Percentiles rank a stretch among this genome's conserved stretches.
Conservation (phyloP, 2,329 filamentous ascomycete genomes). For the Colletotrichum sp. region DNA sequence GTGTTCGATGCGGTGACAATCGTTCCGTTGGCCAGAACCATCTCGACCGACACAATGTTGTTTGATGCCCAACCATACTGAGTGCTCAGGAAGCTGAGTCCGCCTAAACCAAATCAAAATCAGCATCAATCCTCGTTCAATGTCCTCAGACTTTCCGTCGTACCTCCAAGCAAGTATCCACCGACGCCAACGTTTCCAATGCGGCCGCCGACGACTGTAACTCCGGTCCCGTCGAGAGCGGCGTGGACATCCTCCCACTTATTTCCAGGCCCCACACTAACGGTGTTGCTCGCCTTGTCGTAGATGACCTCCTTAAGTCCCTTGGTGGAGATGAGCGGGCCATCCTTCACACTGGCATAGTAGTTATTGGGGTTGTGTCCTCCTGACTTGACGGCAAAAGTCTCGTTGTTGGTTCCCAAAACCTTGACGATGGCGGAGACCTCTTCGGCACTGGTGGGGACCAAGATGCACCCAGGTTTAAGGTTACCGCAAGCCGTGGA, state of each 20-base stretch:
- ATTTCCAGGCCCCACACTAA: slow-evolving; percentile 50
- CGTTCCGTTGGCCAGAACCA: slow-evolving; percentile 56
- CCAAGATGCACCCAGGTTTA: slow-evolving; percentile 51
- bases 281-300: slow-evolving; percentile 38
- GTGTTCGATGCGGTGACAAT: slow-evolving; percentile 49
- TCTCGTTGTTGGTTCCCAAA: slow-evolving; percentile 49
- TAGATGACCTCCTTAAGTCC: slow-evolving; percentile 45
- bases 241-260: slow-evolving; percentile 45
- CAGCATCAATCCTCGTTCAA: not conserved
- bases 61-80: slow-evolving; percentile 57
- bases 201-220: slow-evolving; percentile 47
- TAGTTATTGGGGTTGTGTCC: slow-evolving; percentile 62
- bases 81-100: slow-evolving; percentile 54
- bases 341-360: slow-evolving; percentile 54
- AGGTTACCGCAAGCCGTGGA: slow-evolving; percentile 47
- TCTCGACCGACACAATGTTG: slow-evolving; percentile 51
- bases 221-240: slow-evolving; percentile 45
- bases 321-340: slow-evolving; percentile 54
- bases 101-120: slow-evolving; percentile 33
- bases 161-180: slow-evolving; percentile 58
- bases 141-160: not conserved
- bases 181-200: slow-evolving; percentile 53
- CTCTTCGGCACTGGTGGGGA: slow-evolving; percentile 52
- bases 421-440: slow-evolving; percentile 57
- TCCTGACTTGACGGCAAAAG: slow-evolving; percentile 61